phyloP scores from a whole-genome alignment of 805 yeast genomes.

The Ogataea philodendri region DNA sequence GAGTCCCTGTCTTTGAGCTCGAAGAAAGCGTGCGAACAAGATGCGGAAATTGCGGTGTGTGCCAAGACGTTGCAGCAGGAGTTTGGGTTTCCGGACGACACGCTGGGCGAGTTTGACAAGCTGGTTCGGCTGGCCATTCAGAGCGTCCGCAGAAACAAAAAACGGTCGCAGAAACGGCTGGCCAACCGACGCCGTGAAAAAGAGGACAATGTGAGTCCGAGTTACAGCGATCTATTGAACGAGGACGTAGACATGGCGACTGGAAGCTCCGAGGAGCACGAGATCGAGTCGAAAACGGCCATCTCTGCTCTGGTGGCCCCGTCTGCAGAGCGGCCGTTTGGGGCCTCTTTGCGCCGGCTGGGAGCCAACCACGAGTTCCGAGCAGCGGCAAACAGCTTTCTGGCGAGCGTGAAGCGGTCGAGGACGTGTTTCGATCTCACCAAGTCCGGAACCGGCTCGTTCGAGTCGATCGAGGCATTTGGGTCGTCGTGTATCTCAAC shows the following conservation, averaged over 20 bases:
- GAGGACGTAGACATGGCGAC: constrained; percentile 18
- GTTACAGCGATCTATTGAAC: constrained; percentile 18
- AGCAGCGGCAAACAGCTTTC: constrained; percentile 29
- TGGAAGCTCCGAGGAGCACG: constrained; percentile 12
- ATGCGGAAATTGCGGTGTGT: constrained; percentile 71
- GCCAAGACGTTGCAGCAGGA: constrained; percentile 77
- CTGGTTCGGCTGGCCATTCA: constrained; percentile 92
- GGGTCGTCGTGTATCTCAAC: constrained; percentile 58
- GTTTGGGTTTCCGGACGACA: constrained; percentile 62
- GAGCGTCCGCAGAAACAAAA: constrained; percentile 84
- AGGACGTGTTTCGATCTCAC: constrained; percentile 56
- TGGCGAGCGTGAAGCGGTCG: constrained; percentile 56
- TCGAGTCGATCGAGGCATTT: constrained; percentile 49
- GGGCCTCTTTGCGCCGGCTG: constrained; percentile 28
- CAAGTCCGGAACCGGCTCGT: constrained; percentile 19
- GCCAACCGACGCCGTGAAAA: constrained; percentile 22
- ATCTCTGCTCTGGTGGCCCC: constrained; percentile 49
- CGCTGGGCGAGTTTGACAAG: constrained; percentile 76
- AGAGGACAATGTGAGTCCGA: constrained; percentile 23
- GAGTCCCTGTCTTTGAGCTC: constrained; percentile 61
- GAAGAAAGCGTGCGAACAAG: constrained; percentile 91
- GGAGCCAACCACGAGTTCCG: constrained; percentile 28
- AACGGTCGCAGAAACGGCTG: constrained; percentile 50
- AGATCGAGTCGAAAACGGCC: constrained; percentile 41
- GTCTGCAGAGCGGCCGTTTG: constrained; percentile 18